These are phyloP conservation scores for Fusarium beomiforme DNA, from an alignment of 2,329 filamentous ascomycete genomes.

Conservation along the genomic window DNA sequence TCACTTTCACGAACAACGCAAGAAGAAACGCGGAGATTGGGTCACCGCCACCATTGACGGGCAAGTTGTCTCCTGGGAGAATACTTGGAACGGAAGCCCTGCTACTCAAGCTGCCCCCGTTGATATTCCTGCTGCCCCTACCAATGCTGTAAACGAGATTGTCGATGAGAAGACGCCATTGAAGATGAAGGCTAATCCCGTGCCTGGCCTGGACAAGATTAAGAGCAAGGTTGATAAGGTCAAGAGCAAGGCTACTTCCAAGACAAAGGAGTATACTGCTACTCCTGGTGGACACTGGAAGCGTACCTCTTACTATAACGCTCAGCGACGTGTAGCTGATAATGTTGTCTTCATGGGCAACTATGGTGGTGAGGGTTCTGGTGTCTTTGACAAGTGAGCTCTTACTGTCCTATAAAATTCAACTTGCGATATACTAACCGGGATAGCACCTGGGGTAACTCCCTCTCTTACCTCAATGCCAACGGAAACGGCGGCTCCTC, in stretches of 20 bases:
- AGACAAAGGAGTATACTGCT: slow-evolving; percentile 19
- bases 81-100: slow-evolving; percentile 57
- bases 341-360: slow-evolving; percentile 61
- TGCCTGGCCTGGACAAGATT: slow-evolving; percentile 19
- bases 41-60: slow-evolving; percentile 70
- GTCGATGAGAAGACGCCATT: background rate
- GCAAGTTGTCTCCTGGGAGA: slow-evolving; percentile 66
- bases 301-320: slow-evolving; percentile 58
- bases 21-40: slow-evolving; percentile 57
- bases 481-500: slow-evolving; percentile 52
- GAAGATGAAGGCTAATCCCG: slow-evolving; percentile 7
- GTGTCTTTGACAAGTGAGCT: slow-evolving; percentile 56
- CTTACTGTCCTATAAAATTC: background rate
- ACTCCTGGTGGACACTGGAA: slow-evolving; percentile 48
- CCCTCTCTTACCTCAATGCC: slow-evolving; percentile 57
- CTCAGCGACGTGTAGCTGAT: slow-evolving; percentile 50
- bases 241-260: slow-evolving; percentile 3
- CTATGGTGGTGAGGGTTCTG: slow-evolving; percentile 56
- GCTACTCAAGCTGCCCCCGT: slow-evolving; percentile 32
- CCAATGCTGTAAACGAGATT: background rate
- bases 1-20: slow-evolving; percentile 58
- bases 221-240: slow-evolving; percentile 27
- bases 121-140: slow-evolving; percentile 3
- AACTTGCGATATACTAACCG: slow-evolving; percentile 13
- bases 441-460: slow-evolving; percentile 55